A percentile compares a stretch with the other conserved stretches of the same genome.
These are phyloP conservation scores for Triticum monococcum DNA, from an alignment of 176 grass and related monocot species.

Conservation along the genomic window DNA sequence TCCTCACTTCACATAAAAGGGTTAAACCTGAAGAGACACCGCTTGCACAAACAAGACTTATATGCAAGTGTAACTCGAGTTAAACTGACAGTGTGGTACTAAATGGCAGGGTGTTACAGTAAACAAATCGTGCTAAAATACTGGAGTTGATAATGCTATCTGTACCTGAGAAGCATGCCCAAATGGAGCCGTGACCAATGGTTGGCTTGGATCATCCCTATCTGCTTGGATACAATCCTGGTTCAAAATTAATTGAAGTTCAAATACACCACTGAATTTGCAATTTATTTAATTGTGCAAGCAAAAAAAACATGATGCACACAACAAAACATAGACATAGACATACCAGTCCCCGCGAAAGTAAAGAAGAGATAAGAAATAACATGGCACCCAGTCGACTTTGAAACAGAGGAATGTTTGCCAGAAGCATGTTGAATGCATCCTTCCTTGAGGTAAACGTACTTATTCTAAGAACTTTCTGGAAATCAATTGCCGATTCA, in stretches of 20 bases:
- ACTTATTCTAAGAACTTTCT: conserved; percentile 74
- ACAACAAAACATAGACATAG: conserved; percentile 10
- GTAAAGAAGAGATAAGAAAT: conserved; percentile 91
- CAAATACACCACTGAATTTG: conserved; percentile 2
- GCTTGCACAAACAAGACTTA: not conserved
- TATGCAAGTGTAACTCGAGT: not conserved
- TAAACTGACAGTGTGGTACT: not conserved
- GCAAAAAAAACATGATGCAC: not conserved
- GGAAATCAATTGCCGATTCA: conserved; percentile 90
- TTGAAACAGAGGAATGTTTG: conserved; percentile 76
- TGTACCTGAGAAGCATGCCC: conserved; percentile 98
- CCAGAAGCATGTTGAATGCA: conserved; percentile 67
- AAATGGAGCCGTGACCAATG: conserved; percentile 97
- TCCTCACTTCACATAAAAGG: not conserved
- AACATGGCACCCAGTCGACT: conserved; percentile 88
- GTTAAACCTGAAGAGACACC: not conserved
- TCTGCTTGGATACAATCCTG: conserved; percentile 85
- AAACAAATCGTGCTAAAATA: conserved; percentile 15
- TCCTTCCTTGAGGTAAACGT: conserved; percentile 62
- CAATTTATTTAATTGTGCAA: not conserved
- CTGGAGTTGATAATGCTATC: not conserved
- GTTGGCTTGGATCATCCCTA: conserved; percentile 92
- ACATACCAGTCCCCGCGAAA: conserved; percentile 93
- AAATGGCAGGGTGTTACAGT: not conserved
- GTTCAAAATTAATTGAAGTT: conserved; percentile 28